Evolutionary conservation across 768 basidiomycete species (phyloP), one percentile per base, ranked within the genome.

Genomic region (Macrocybe gigantea): DNA sequence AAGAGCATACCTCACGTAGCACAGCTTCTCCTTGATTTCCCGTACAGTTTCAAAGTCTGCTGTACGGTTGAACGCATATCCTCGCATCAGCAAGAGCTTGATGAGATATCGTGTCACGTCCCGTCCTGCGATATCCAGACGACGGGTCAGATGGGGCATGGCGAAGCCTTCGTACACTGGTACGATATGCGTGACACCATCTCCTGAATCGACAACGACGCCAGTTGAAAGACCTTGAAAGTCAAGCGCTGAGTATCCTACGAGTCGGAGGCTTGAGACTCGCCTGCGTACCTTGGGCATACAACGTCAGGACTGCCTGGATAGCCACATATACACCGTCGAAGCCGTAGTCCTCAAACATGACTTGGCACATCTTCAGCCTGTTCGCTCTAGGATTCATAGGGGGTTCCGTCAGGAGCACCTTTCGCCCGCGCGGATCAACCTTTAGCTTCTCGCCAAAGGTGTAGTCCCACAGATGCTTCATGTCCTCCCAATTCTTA

Each of bases 401-500:
- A 30, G 96, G 96, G 11, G 96, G 96, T 66, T 99, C 96, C 0
- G 96, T 99, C 58, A 99, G 76, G 52, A 99, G 67, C 35, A 99
- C 79, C 70, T 97, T 99, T 52, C 80, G 75, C 0, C 92, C 96
- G 22, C 74, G 72, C 38, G 94, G 85, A 60, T 97, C 85, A 53
- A 97, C 75, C 60, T 82, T 79, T 56, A 99, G 80, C 71, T 98
- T 98, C 73, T 96, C 93, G 57, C 90, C 73, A 64, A 99, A 99
- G 1, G 96, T 99, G 68, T 97, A 98, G 65, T 99, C 84, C 96
- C 96, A 99, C 12, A 98, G 77, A 59, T 92, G 80, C 62, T 86
- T 86, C 96, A 98, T 99, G 68, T 99, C 96, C 63, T 93, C 91
- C 96, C 96, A 99, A 68, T 98, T 97, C 57, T 88, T 85, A 41